Conservation (phyloP, 352 stramenopile genomes). For the Pythium monospermum region DNA sequence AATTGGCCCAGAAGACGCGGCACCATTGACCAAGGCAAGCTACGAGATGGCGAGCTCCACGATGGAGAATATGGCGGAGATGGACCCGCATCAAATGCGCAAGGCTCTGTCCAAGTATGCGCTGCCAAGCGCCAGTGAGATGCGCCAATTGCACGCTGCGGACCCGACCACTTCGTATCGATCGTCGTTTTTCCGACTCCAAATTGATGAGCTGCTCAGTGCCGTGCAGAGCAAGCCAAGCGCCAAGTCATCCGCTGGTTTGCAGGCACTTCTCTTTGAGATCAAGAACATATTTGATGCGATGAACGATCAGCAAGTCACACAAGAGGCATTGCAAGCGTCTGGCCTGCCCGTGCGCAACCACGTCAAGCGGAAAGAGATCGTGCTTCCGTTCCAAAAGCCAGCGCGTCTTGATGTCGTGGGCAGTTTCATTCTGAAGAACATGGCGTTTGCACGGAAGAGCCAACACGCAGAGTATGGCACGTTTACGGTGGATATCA, state of each 20-base stretch:
- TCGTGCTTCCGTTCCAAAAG: slow-evolving; percentile 78
- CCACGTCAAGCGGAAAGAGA: slow-evolving; percentile 79
- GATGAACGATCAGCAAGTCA: slow-evolving; percentile 68
- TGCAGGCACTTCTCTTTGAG: slow-evolving; percentile 76
- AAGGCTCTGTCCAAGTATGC: slow-evolving; percentile 86
- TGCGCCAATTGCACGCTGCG: slow-evolving; percentile 69
- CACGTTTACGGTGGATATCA: slow-evolving; percentile 67
- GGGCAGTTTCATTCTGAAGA: slow-evolving; percentile 85
- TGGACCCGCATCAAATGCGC: slow-evolving; percentile 52
- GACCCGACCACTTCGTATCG: slow-evolving; percentile 71
- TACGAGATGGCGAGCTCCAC: background rate
- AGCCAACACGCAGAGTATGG: slow-evolving; percentile 47
- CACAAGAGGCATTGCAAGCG: slow-evolving; percentile 54
- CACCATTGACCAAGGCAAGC: slow-evolving; percentile 10
- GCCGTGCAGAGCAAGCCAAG: slow-evolving; percentile 52
- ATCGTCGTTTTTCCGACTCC: slow-evolving; percentile 81
- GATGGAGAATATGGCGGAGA: slow-evolving; percentile 10
- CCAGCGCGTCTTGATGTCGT: slow-evolving; percentile 77
- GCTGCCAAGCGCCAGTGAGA: slow-evolving; percentile 81
- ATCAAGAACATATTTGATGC: slow-evolving; percentile 72
- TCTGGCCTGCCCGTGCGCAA: slow-evolving; percentile 58
- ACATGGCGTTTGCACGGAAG: slow-evolving; percentile 59
- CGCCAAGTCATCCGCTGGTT: slow-evolving; percentile 34
- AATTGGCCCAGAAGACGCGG: slow-evolving; percentile 26
- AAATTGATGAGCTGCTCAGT: slow-evolving; percentile 84